Evolutionary conservation across 345 rosid genomes (phyloP).

Genomic region (Lenwebbia sp.): DNA sequence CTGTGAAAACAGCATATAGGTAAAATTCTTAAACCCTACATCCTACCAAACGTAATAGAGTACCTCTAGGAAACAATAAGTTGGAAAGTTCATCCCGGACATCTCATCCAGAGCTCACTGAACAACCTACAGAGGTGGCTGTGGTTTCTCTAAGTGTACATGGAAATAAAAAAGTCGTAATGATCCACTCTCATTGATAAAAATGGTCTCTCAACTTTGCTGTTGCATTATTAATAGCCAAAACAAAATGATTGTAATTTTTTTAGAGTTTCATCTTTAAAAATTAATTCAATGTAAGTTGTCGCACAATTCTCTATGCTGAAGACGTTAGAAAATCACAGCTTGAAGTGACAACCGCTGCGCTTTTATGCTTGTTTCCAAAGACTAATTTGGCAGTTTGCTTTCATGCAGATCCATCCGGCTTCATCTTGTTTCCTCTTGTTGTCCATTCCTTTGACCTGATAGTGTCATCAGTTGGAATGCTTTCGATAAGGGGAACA

Average conservation of each 20-base stretch:
- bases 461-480: slow-evolving; percentile 82
- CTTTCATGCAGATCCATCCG: slow-evolving; percentile 85
- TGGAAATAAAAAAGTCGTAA: background rate
- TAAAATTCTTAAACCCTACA: background rate
- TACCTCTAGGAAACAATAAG: background rate
- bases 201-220: background rate
- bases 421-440: slow-evolving; percentile 95
- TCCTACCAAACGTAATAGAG: background rate
- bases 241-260: background rate
- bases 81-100: background rate
- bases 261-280: background rate
- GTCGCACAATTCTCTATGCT: background rate
- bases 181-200: background rate
- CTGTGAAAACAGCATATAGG: background rate
- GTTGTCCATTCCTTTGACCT: slow-evolving; percentile 98
- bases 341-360: background rate
- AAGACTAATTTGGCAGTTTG: background rate
- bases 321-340: background rate
- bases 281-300: background rate
- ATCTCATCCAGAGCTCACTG: background rate
- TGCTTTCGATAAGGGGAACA: slow-evolving; percentile 77
- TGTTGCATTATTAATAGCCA: background rate
- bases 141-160: background rate
- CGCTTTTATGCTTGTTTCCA: background rate
- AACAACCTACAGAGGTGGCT: background rate